phyloP scores from a whole-genome alignment of 805 yeast species.

The Groenewaldozyma tartarivorans region DNA sequence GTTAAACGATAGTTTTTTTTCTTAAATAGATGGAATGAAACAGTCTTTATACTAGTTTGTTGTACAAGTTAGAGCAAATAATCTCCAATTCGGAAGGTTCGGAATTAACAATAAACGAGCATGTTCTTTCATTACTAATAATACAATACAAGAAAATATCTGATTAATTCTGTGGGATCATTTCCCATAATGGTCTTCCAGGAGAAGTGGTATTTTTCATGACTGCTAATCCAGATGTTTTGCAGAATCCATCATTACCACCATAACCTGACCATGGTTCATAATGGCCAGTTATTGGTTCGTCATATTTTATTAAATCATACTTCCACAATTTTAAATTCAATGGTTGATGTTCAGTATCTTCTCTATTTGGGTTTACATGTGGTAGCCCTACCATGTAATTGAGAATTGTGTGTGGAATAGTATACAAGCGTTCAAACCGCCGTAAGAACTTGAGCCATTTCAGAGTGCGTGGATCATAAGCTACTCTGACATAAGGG shows the following conservation, averaged over 20 bases:
- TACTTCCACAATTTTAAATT: background rate
- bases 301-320: background rate
- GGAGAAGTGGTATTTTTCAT: background rate
- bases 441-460: constrained; percentile 10
- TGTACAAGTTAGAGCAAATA: too few species aligned
- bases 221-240: background rate
- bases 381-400: constrained; percentile 6
- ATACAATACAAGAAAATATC: too few species aligned
- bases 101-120: too few species aligned
- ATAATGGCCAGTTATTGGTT: background rate
- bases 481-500: constrained; percentile 13
- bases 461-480: constrained; percentile 5
- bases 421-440: constrained; percentile 10
- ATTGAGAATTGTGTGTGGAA: constrained; percentile 8
- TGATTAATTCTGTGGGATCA: too few species aligned
- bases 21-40: too few species aligned
- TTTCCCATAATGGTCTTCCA: background rate
- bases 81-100: too few species aligned
- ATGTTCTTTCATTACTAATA: too few species aligned
- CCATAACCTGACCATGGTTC: background rate
- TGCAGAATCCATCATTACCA: background rate
- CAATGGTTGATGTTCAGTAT: background rate
- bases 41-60: too few species aligned
- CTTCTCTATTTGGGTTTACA: constrained; percentile 1
- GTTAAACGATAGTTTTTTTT: too few species aligned